Conservation (phyloP, 2,329 filamentous ascomycete genomes). For the Apiospora saccharicola region DNA sequence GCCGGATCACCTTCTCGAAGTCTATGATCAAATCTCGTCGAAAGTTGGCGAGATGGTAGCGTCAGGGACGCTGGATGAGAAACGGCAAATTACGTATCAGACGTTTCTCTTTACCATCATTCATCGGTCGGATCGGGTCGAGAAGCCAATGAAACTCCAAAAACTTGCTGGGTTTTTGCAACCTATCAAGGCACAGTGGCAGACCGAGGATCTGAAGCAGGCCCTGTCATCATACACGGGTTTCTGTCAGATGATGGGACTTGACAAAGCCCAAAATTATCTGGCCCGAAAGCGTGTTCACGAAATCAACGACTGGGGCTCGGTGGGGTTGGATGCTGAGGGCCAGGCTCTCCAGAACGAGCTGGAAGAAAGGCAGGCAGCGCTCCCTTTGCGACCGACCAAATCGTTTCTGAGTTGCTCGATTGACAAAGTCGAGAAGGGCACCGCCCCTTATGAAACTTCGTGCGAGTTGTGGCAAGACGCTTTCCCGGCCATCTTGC, state of each 20-base stretch:
- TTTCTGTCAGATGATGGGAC: constrained; percentile 81
- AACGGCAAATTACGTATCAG: constrained; percentile 83
- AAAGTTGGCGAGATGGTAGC: constrained; percentile 83
- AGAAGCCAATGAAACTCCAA: constrained; percentile 72
- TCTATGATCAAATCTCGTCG: constrained; percentile 85
- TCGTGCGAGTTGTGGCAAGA: constrained; percentile 87
- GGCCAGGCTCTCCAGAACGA: constrained; percentile 81
- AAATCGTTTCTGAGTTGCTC: constrained; percentile 94
- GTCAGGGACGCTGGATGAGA: constrained; percentile 78
- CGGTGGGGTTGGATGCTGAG: constrained; percentile 77
- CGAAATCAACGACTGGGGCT: constrained; percentile 82
- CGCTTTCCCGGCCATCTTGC: constrained; percentile 82
- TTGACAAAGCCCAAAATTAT: constrained; percentile 84
- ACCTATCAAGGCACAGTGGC: constrained; percentile 85
- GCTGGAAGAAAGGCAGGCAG: constrained; percentile 78
- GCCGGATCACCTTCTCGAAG: constrained; percentile 85
- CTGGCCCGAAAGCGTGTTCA: constrained; percentile 76
- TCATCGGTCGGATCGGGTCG: constrained; percentile 82
- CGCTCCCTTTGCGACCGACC: constrained; percentile 80
- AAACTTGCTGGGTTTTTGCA: constrained; percentile 80
- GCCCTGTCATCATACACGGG: constrained; percentile 77
- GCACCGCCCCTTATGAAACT: constrained; percentile 74
- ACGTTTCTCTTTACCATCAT: constrained; percentile 95
- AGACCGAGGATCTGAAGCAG: constrained; percentile 70
- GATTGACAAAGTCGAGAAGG: constrained; percentile 84